Evolutionary conservation across 2,329 filamentous ascomycete genomes (phyloP), one percentile per base, ranked within the genome.

Genomic region (Stachybotrys chartarum): DNA sequence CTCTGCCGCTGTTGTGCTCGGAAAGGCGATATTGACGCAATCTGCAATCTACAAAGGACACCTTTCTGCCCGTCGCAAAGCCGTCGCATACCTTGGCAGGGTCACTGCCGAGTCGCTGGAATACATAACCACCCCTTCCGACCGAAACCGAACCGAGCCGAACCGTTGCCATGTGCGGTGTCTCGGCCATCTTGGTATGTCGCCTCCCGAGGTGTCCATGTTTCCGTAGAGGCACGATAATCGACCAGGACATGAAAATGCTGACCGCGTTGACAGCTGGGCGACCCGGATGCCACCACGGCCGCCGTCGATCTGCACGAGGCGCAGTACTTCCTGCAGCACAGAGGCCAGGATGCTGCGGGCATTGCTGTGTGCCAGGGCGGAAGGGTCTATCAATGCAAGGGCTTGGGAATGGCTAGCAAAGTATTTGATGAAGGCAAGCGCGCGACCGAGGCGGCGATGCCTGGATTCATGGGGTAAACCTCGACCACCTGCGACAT

Each of bases 341-440:
- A 74, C 59, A 78, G 89, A 66, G 90, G 90, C 54, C 91, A 95
- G 71, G 91, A 96, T 85, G 91, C 91, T 52, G 89, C 86, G 55
- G 91, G 91, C 60, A 93, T 96, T 63, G 84, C 91, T 77, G 64
- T 91, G 79, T 78, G 86, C 81, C 62, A 80, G 76, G 89, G 89
- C 42, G 91, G 92, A 58, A 82, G 90, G 48, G 87, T 96, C 62
- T 93, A 87, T 69, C 90, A 95, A 69, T 88, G 88, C 77, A 97
- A 97, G 75, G 91, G 91, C 61, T 91, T 91, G 67, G 92, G 91
- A 55, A 87, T 96, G 81, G 91, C 59, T 30, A 51, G 54, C 51
- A 60, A 61, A 68, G 91, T 96, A 63, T 96, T 96, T 72, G 79
- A 86, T 54, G 88, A 96, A 60, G 91, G 90, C 61, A 80, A 83